Percentiles rank a stretch among this genome's conserved stretches.
Evolutionary conservation across 208 protist genomes (phyloP).

Genomic region (Acanthamoeba castellanii): DNA sequence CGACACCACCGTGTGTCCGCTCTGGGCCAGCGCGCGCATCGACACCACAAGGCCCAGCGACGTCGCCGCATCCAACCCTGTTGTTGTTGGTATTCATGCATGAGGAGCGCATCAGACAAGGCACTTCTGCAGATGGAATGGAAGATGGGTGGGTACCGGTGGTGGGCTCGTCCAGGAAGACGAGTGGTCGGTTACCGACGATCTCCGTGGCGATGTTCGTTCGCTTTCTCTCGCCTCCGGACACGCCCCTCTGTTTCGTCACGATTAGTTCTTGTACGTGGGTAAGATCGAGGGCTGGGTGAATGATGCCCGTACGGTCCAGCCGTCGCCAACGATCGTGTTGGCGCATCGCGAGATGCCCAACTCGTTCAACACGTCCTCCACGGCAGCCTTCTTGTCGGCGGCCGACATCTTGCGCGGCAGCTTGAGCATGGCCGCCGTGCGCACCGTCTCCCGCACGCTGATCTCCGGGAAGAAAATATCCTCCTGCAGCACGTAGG

Average conservation of each 20-base stretch:
- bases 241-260: slow-evolving; percentile 61
- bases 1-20: slow-evolving; percentile 91
- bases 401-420: neutral
- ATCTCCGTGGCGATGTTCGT: slow-evolving; percentile 85
- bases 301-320: neutral
- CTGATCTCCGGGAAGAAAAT: slow-evolving; percentile 73
- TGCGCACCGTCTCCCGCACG: slow-evolving; percentile 75
- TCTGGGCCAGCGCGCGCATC: slow-evolving; percentile 89
- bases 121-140: no score
- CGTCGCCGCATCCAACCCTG: slow-evolving; percentile 91
- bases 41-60: slow-evolving; percentile 91
- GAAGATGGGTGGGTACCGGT: slow-evolving; percentile 40
- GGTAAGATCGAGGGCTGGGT: neutral
- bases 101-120: no score
- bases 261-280: no score
- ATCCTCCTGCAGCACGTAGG: slow-evolving; percentile 80
- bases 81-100: no score
- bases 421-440: slow-evolving; percentile 74
- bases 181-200: slow-evolving; percentile 73
- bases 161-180: slow-evolving; percentile 85
- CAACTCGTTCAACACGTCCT: slow-evolving; percentile 50
- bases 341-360: slow-evolving; percentile 11
- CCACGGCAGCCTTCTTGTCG: neutral
- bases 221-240: slow-evolving; percentile 82
- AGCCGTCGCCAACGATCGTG: slow-evolving; percentile 67